Conservation (phyloP, 768 basidiomycete genomes). For the Calocera viscosa region DNA sequence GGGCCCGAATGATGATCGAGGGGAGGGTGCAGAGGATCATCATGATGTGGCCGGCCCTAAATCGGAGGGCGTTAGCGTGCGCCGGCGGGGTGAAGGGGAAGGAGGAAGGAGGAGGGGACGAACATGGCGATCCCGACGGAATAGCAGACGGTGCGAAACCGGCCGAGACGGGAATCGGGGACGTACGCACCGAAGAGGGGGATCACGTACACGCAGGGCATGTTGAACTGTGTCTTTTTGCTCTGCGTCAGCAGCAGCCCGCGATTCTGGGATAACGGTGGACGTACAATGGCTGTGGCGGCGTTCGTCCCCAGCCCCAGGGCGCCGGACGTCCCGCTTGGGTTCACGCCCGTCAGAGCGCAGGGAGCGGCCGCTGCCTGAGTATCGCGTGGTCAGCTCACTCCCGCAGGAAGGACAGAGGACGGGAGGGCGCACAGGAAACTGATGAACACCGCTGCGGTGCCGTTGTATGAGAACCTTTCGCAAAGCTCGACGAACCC, state of each 20-base stretch:
- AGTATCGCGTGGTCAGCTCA: too few relatives aligned
- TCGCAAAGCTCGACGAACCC: constrained; percentile 58
- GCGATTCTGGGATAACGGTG: neutral
- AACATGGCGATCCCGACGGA: constrained; percentile 44
- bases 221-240: constrained; percentile 17
- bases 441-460: constrained; percentile 19
- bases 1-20: constrained; percentile 42
- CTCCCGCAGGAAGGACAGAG: too few relatives aligned
- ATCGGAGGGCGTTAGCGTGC: too few relatives aligned
- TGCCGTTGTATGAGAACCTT: constrained; percentile 50
- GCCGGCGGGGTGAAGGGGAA: neutral
- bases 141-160: constrained; percentile 60
- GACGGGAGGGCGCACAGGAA: constrained; percentile 25
- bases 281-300: constrained; percentile 48
- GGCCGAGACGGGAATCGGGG: constrained; percentile 58
- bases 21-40: constrained; percentile 56
- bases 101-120: constrained; percentile 15
- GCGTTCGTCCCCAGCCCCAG: constrained; percentile 55
- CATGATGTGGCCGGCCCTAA: constrained; percentile 45
- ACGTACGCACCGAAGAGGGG: constrained; percentile 61
- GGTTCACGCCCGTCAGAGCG: constrained; percentile 51
- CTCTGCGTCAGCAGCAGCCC: neutral
- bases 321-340: constrained; percentile 43
- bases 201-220: constrained; percentile 48
- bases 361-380: constrained; percentile 63